Evolutionary conservation across 805 yeast genomes (phyloP), one percentile per base, ranked within the genome.

Genomic region (Candida ficus): DNA sequence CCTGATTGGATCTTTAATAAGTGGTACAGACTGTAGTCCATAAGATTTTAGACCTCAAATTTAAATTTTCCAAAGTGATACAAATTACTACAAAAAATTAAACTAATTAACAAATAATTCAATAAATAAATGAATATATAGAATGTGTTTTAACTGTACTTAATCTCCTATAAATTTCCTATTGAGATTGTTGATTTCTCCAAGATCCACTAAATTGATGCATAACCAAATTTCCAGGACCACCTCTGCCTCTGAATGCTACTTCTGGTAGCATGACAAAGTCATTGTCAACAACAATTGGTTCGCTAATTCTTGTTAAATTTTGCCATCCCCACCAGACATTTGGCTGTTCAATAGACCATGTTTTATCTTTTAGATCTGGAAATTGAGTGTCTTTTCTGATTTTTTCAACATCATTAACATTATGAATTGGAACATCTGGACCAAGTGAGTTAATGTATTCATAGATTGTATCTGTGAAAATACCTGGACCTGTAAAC

Each of bases 401-500:
- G 4, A 28, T 25, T 5, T 26, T 31, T 23, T 41, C 44, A 3
- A 40, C 39, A 26, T 26, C 16, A 13, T 26, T 26, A 4, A 26
- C 14, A 26, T 26, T 26, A 13, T 13, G 28, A 13, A 10, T 8
- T 30, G 5, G 25, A 26, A 38, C 25, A 4, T 38, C 12, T 2
- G 38, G 26, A 7, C 18, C 33, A 22, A 47, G 7, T 10, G 39
- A 10, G 36, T 50, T 50, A 10, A 47, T 18, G 20, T 50, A 48
- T 11, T 44, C 35, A 29, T 47, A 50, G 8, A 49, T 47, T 3
- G 52, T 61, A 41, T 72, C 75, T 2, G 81, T 73, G 66, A 75
- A 75, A 18, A 63, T 49, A 2, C 73, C 78, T 13, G 73, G 64
- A 0, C 82, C 82, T 1, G 80, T 74, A 73, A 80, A 71, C 41